Conservation (phyloP, 1,139 yeast genomes). For the Kodamaea alishanica region DNA sequence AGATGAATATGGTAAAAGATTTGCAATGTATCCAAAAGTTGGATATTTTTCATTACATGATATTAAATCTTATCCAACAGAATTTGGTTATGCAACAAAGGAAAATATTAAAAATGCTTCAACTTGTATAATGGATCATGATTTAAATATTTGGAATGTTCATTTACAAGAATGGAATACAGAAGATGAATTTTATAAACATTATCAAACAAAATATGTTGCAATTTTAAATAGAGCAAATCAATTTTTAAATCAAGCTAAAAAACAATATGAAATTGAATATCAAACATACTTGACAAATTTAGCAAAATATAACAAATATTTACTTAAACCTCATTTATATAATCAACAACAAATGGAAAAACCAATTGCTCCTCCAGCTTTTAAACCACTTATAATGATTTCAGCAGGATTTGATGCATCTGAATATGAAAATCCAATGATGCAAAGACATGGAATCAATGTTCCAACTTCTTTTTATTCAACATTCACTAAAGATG, state of each 20-base stretch:
- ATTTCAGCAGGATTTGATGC: slow-evolving; percentile 90
- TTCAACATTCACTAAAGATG: slow-evolving; percentile 69
- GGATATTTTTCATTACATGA: slow-evolving; percentile 87
- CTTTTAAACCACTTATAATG: slow-evolving; percentile 67
- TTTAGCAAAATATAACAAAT: slow-evolving; percentile 28
- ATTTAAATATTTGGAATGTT: slow-evolving; percentile 78
- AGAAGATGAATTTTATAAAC: slow-evolving; percentile 61
- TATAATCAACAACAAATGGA: slow-evolving; percentile 20
- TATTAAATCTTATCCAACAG: slow-evolving; percentile 84
- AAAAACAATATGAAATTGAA: slow-evolving; percentile 40
- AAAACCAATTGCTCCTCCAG: slow-evolving; percentile 40
- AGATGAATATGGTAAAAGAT: slow-evolving; percentile 53
- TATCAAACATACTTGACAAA: slow-evolving; percentile 31
- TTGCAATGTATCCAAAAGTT: slow-evolving; percentile 57
- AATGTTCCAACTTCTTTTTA: slow-evolving; percentile 83
- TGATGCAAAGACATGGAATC: slow-evolving; percentile 84
- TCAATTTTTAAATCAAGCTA: slow-evolving; percentile 56
- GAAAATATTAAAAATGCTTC: slow-evolving; percentile 75
- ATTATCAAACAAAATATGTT: slow-evolving; percentile 62
- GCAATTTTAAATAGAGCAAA: slow-evolving; percentile 64
- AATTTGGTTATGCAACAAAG: slow-evolving; percentile 69
- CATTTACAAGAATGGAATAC: slow-evolving; percentile 66
- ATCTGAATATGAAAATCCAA: slow-evolving; percentile 73
- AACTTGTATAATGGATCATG: slow-evolving; percentile 77
- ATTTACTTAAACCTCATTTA: slow-evolving; percentile 29